Percentiles rank a stretch among this genome's conserved stretches.
Evolutionary conservation across 495 filamentous ascomycete genomes (phyloP).

Genomic region (Lasiosphaeria miniovina): DNA sequence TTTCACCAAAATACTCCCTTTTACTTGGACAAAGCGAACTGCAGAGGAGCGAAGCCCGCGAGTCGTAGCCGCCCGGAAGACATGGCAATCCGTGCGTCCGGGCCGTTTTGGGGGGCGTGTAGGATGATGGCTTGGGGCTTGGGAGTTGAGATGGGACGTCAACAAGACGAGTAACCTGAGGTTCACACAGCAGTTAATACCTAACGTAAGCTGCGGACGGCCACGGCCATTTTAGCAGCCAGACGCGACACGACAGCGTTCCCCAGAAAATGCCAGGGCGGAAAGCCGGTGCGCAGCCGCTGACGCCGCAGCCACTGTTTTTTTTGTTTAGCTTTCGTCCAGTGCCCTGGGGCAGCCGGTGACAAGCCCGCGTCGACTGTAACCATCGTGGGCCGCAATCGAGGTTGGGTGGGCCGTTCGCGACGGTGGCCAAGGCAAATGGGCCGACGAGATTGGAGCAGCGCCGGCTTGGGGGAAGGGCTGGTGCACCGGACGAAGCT

Average conservation of each 20-base stretch:
- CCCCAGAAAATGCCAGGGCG: neutral
- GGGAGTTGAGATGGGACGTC: neutral
- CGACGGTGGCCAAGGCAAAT: neutral
- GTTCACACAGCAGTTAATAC: too few species aligned
- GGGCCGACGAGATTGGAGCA: neutral
- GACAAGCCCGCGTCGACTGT: conserved; percentile 3
- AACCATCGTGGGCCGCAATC: conserved; percentile 10
- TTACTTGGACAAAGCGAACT: neutral
- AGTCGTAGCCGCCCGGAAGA: conserved; percentile 3
- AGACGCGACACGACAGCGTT: too few species aligned
- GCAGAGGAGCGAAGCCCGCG: neutral
- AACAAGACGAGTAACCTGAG: too few species aligned
- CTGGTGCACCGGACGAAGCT: conserved; percentile 18
- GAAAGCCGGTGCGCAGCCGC: neutral
- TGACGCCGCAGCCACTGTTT: neutral
- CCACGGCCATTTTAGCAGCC: too few species aligned
- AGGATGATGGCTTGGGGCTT: neutral
- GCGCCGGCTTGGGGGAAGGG: neutral
- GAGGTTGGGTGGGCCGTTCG: neutral
- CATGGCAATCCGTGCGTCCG: conserved; percentile 3
- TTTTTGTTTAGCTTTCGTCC: neutral
- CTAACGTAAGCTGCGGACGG: too few species aligned
- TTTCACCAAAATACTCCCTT: conserved; percentile 15
- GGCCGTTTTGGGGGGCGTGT: neutral
- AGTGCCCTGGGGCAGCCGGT: conserved; percentile 6